These are phyloP conservation scores for Candida ficus DNA, from an alignment of 805 yeast species.

Conservation along the genomic window DNA sequence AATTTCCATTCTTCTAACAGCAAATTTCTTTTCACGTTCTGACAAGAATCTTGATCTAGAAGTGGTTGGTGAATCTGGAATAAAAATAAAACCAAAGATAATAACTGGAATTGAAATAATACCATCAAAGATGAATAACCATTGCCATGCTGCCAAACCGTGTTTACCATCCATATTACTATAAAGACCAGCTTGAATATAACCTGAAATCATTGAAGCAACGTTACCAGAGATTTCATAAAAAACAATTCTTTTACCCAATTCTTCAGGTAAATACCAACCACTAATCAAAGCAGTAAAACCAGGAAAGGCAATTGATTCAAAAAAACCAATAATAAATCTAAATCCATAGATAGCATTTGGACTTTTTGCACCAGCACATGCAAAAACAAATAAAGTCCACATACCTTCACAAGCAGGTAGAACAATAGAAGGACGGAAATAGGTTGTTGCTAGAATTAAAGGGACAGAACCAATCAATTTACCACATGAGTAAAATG, in stretches of 20 bases:
- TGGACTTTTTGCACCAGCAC: slow-evolving; percentile 32
- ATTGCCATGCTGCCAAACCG: slow-evolving; percentile 42
- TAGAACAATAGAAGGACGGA: slow-evolving; percentile 34
- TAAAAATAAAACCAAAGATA: slow-evolving; percentile 32
- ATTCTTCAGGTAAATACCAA: slow-evolving; percentile 40
- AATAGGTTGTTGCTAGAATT: slow-evolving; percentile 45
- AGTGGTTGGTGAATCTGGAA: slow-evolving; percentile 36
- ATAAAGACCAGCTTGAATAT: slow-evolving; percentile 43
- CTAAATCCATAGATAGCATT: slow-evolving; percentile 40
- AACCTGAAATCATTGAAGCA: slow-evolving; percentile 45
- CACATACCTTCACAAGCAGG: slow-evolving; percentile 53
- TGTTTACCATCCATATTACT: slow-evolving; percentile 32
- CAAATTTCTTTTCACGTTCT: slow-evolving; percentile 8
- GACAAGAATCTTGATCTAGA: slow-evolving; percentile 11
- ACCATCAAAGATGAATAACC: slow-evolving; percentile 37
- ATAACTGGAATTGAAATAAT: slow-evolving; percentile 32
- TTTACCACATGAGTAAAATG: slow-evolving; percentile 52
- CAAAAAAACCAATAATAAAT: slow-evolving; percentile 44
- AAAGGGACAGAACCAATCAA: slow-evolving; percentile 52
- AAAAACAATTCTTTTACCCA: slow-evolving; percentile 39
- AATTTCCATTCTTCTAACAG: slow-evolving; percentile 10
- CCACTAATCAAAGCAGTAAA: slow-evolving; percentile 26
- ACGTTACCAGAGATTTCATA: slow-evolving; percentile 40
- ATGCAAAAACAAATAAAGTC: slow-evolving; percentile 55
- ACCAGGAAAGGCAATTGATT: slow-evolving; percentile 42